Conservation (phyloP, 495 filamentous ascomycete genomes). For the Penicillium cataractarum region DNA sequence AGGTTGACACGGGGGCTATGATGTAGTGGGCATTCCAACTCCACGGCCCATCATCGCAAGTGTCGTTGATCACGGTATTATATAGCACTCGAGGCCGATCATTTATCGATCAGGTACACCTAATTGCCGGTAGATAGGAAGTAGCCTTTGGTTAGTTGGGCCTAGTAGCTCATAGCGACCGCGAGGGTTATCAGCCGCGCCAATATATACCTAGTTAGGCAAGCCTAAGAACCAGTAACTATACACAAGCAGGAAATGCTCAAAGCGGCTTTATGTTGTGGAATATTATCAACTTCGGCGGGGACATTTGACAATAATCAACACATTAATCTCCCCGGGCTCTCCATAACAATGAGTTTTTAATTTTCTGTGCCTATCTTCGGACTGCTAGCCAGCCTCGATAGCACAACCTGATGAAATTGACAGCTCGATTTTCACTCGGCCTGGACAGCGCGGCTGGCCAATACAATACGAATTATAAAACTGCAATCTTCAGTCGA, state of each 20-base stretch:
- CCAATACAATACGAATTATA: background rate
- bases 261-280: too few relatives aligned
- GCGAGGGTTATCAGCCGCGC: background rate
- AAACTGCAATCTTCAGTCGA: background rate
- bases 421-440: background rate
- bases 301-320: background rate
- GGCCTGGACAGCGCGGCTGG: background rate
- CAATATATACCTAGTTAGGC: background rate
- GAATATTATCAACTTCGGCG: background rate
- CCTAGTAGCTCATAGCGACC: background rate
- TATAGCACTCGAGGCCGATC: background rate
- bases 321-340: background rate
- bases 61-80: background rate
- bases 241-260: too few relatives aligned
- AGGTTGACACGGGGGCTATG: constrained; percentile 14
- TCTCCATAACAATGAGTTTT: background rate
- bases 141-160: background rate
- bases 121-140: background rate
- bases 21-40: constrained; percentile 21
- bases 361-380: background rate
- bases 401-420: background rate
- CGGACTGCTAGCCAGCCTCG: background rate
- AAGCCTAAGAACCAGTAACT: background rate
- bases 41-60: background rate
- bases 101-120: background rate